Base-by-base conservation (phyloP, 2,329 filamentous ascomycete species). In the Akanthomyces muscarius region DNA sequence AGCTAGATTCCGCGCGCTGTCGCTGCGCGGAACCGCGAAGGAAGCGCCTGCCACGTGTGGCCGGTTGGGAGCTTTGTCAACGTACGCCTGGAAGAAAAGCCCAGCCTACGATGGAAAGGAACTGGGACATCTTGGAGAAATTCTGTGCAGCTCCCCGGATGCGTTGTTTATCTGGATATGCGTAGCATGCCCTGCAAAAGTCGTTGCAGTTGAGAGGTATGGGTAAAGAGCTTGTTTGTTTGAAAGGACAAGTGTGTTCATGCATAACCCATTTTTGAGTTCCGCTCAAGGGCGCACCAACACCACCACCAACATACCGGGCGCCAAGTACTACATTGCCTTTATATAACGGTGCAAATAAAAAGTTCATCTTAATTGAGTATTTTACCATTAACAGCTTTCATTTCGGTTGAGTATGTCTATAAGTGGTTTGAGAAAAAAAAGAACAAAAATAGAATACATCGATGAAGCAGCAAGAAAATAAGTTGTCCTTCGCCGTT, bases 91-190 rank as follows among this genome's bases (percentile, higher is more conserved):
- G 83, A 55, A 86, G 78, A 69, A 86, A 85, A 64, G 77, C 77
- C 83, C 83, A 86, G 69, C 82, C 83, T 68, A 84, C 63, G 50
- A 86, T 74, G 64, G 83, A 84, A 58, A 86, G 74, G 57, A 84
- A 68, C 60, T 77, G 73, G 38, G 83, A 82, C 83, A 85, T 85
- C 66, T 45, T 71, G 66, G 8, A 21, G 5, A 42, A 8, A 10
- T 30, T 42, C 23, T 36, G 8, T 51, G 41, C 42, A 54, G 18
- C 58, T 45, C 48, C 21, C 51, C 42, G 21, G 28, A 16, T n/a
- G 23, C 1, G 33, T 55, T 33, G 18, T n/a, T 54, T 38, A 28
- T 54, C 25, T 8, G 11, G 2, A n/a, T 33, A 25, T 48, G 30
- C 41, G 50, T 30, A 30, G n/a, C 50, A 45, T 54, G 28, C 25